phyloP scores from a whole-genome alignment of 371 early-diverging fungal species.

The Rhizopus arrhizus region DNA sequence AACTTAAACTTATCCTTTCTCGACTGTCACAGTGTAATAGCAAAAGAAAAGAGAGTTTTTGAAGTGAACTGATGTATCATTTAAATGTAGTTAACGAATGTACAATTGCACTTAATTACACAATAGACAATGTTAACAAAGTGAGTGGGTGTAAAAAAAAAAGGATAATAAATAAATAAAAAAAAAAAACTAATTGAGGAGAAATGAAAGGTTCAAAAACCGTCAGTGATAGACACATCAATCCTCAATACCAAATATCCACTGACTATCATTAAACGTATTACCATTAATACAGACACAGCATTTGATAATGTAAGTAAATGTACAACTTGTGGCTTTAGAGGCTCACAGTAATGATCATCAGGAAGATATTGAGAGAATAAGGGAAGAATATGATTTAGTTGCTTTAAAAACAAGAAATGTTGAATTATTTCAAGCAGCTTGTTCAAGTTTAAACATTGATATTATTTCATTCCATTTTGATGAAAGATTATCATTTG shows the following conservation, averaged over 20 bases:
- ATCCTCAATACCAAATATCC: conserved; percentile 18
- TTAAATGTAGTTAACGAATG: conserved; percentile 18
- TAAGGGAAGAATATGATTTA: conserved; percentile 59
- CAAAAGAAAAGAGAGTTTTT: not conserved
- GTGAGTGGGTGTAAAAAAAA: too few species aligned
- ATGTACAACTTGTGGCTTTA: not conserved
- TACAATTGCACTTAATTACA: conserved; percentile 28
- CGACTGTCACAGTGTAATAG: conserved; percentile 33
- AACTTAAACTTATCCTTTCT: conserved; percentile 32
- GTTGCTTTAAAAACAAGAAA: conserved; percentile 78
- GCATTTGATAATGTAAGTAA: not conserved
- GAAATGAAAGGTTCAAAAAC: not conserved
- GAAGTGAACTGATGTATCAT: not conserved
- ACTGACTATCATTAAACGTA: conserved; percentile 31
- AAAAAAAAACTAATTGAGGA: not conserved
- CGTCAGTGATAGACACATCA: conserved; percentile 6
- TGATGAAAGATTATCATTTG: conserved; percentile 72
- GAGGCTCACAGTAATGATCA: too few species aligned
- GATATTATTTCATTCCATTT: conserved; percentile 87
- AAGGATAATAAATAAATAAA: too few species aligned
- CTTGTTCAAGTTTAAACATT: conserved; percentile 69
- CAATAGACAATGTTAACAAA: conserved; percentile 7
- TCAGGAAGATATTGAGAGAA: conserved; percentile 17
- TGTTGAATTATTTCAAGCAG: conserved; percentile 70
- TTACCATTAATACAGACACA: conserved; percentile 33